phyloP scores from a whole-genome alignment of 306 rosid species.

The Lathyrus tuberosus region DNA sequence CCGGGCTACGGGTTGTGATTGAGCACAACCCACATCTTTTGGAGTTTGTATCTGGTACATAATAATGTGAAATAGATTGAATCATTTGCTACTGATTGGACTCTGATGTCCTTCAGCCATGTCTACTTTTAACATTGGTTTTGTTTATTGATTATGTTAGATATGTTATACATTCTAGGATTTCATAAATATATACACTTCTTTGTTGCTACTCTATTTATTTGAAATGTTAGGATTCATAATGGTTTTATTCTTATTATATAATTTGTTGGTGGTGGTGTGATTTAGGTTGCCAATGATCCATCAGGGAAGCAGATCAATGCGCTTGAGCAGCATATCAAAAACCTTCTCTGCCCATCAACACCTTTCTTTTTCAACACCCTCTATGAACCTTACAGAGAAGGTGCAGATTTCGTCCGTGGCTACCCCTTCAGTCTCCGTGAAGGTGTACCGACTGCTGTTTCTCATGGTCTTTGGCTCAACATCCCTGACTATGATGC shows the following conservation, averaged over 20 bases:
- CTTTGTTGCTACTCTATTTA: not conserved
- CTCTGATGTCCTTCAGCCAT: constrained; percentile 15
- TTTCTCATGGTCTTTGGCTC: constrained; percentile 78
- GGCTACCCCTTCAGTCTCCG: constrained; percentile 77
- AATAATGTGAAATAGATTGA: constrained; percentile 2
- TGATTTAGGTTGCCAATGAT: constrained; percentile 50
- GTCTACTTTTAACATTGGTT: constrained; percentile 23
- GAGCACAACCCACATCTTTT: not conserved
- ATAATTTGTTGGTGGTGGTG: not conserved
- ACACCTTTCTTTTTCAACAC: constrained; percentile 57
- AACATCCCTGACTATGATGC: constrained; percentile 85
- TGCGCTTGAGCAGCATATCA: constrained; percentile 56
- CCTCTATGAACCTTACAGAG: constrained; percentile 66
- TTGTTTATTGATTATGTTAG: constrained; percentile 8
- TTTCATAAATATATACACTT: not conserved
- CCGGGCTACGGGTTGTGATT: not conserved
- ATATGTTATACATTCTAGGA: not conserved
- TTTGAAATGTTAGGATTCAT: constrained; percentile 13
- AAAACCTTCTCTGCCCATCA: constrained; percentile 53
- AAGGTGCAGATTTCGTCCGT: constrained; percentile 68
- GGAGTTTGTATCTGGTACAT: not conserved
- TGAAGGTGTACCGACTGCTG: constrained; percentile 74
- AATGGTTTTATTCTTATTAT: not conserved
- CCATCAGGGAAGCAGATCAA: constrained; percentile 47
- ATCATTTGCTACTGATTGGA: constrained; percentile 1